Percentiles rank a stretch among this genome's conserved stretches.
Conservation (phyloP, 345 rosid genomes). For the Psidium guajava region DNA sequence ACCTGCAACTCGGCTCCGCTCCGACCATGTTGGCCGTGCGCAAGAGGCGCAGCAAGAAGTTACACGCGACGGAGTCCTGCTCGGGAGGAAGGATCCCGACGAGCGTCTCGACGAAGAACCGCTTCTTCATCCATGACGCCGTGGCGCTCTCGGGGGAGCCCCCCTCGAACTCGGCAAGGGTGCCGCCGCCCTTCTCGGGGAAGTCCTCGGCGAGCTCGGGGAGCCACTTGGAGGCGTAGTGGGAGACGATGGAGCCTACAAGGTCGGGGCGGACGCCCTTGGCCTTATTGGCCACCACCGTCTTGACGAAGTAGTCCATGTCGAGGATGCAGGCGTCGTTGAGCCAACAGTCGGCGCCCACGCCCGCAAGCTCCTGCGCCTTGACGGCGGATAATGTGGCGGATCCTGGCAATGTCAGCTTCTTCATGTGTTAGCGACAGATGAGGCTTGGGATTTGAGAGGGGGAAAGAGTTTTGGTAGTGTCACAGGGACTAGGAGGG, state of each 20-base stretch:
- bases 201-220: slow-evolving; percentile 36
- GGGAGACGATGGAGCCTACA: slow-evolving; percentile 71
- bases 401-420: slow-evolving; percentile 21
- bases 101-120: slow-evolving; percentile 64
- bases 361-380: slow-evolving; percentile 2
- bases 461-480: not conserved
- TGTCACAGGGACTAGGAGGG: not conserved
- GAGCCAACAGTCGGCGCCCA: slow-evolving; percentile 28
- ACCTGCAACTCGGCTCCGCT: slow-evolving; percentile 33
- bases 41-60: slow-evolving; percentile 76
- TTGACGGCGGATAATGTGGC: slow-evolving; percentile 17
- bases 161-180: slow-evolving; percentile 3
- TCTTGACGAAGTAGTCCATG: slow-evolving; percentile 72
- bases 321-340: slow-evolving; percentile 71
- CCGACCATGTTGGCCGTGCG: slow-evolving; percentile 72
- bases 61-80: slow-evolving; percentile 68
- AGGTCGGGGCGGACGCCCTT: slow-evolving; percentile 77
- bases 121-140: slow-evolving; percentile 56
- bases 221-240: slow-evolving; percentile 81
- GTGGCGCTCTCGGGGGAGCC: slow-evolving; percentile 48
- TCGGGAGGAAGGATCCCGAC: slow-evolving; percentile 81
- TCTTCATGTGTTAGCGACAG: slow-evolving; percentile 22
- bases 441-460: not conserved
- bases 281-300: slow-evolving; percentile 58
- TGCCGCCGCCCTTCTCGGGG: slow-evolving; percentile 1